Base-by-base conservation (phyloP, 139 green algal genomes). In the Chlorella sorokiniana region DNA sequence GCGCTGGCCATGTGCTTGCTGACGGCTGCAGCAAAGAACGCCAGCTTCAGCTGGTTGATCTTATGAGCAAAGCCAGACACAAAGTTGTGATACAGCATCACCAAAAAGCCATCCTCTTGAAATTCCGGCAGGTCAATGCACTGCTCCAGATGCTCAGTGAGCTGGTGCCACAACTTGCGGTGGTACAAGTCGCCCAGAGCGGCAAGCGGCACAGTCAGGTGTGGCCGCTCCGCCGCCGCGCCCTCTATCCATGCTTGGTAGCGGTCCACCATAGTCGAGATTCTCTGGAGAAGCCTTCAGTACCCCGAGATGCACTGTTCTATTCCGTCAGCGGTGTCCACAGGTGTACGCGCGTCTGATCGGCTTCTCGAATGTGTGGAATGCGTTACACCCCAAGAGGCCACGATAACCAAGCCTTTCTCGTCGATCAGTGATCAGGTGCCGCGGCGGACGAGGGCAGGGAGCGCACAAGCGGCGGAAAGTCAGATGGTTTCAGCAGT, bases 91-190 rank as follows among this genome's bases (percentile, higher is more conserved):
- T 97, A 99, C 0, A 99, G 87, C 38, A 18, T 37, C 56, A 88
- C 70, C 10, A 68, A 87, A 40, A 93, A 80, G 40, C 92, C 89
- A 20, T 81, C 91, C 18, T 86, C 67, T 56, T 56, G 73, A 37
- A 79, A 79, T 9, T 79, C 73, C 25, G 73, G 73, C 94, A 90
- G 45, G 35, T 81, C 76, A 16, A 84, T 78, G 62, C 76, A 80
- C 27, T 86, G 83, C 69, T 99, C 94, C 20, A 99, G 79, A 62
- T 93, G 92, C 1, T 95, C 64, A 1, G 96, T 98, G 10, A 99
- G 89, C 89, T 99, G 93, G 84, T 99, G 97, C 97, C 97, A 99
- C 48, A 99, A 88, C 90, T 98, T 98, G 14, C 90, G 78, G 70
- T 97, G 76, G 77, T 98, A 97, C 23, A 98, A 87, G 29, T 87